Evolutionary conservation across 2,329 filamentous ascomycete genomes (phyloP).

Genomic region (Akanthomyces dipterigenus): DNA sequence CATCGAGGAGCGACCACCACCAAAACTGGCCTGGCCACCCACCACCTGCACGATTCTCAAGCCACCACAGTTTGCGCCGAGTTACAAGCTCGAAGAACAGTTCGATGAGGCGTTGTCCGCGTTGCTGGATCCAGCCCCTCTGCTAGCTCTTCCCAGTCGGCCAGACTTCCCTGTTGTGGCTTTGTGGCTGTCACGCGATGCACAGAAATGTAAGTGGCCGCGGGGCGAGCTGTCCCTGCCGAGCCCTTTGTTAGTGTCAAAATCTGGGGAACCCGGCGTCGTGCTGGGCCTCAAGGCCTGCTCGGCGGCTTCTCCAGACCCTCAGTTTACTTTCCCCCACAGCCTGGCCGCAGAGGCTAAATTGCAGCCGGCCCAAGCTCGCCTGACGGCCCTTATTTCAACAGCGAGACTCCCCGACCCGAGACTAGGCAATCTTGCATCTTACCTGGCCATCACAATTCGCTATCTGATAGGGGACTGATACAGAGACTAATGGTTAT

Average conservation of each 20-base stretch:
- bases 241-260: not conserved
- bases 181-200: not conserved
- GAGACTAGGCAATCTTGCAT: not conserved
- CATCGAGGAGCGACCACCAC: not conserved
- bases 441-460: not conserved
- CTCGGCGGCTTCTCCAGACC: not conserved
- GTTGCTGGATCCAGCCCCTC: not conserved
- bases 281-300: no score
- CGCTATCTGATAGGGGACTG: not conserved
- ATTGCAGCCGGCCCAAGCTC: not conserved
- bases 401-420: constrained; percentile 12
- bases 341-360: not conserved
- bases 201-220: not conserved
- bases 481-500: not conserved
- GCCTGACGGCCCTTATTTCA: constrained; percentile 4
- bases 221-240: not conserved
- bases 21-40: not conserved
- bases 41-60: not conserved
- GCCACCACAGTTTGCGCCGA: not conserved
- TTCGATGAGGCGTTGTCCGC: not conserved
- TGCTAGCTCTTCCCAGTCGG: not conserved
- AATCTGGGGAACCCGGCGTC: not conserved
- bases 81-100: not conserved
- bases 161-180: constrained; percentile 3
- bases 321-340: not conserved